Percentiles rank a stretch among this genome's conserved stretches.
phyloP scores from a whole-genome alignment of 2,329 filamentous ascomycete genomes.

The Graphilbum fragrans region DNA sequence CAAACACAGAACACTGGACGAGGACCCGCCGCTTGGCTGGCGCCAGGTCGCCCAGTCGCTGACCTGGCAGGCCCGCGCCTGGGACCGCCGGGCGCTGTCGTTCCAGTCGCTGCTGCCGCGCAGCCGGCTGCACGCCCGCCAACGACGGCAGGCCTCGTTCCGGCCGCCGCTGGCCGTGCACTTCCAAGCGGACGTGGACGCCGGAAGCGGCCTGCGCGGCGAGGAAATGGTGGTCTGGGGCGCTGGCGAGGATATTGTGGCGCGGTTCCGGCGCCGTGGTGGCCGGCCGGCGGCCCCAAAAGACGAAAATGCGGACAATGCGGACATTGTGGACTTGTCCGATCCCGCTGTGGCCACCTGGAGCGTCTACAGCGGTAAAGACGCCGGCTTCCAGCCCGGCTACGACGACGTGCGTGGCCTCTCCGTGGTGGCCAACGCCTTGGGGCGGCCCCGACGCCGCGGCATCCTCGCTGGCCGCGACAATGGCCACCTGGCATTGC shows the following conservation, averaged over 20 bases:
- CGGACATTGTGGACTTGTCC: too few species aligned
- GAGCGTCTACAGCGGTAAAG: constrained; percentile 24
- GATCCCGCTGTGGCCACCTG: constrained; percentile 16
- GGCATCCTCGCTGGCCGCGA: constrained; percentile 34
- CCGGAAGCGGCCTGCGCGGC: constrained; percentile 8
- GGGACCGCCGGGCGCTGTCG: constrained; percentile 34
- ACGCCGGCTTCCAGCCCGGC: constrained; percentile 26
- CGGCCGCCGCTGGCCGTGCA: constrained; percentile 35
- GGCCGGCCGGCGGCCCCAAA: constrained; percentile 4
- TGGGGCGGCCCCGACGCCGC: constrained; percentile 12
- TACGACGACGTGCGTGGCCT: constrained; percentile 38
- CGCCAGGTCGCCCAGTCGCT: constrained; percentile 28
- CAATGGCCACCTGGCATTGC: constrained; percentile 33
- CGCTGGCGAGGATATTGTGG: constrained; percentile 37
- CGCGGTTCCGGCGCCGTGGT: constrained; percentile 20
- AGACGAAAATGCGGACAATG: constrained; percentile 1
- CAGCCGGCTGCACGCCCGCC: constrained; percentile 12
- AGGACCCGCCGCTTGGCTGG: constrained; percentile 17
- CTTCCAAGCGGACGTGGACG: constrained; percentile 16
- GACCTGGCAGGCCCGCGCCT: constrained; percentile 38
- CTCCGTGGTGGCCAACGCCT: constrained; percentile 25
- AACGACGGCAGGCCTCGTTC: constrained; percentile 18
- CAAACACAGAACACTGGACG: neutral
- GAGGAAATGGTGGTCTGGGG: constrained; percentile 38
- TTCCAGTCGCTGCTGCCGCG: constrained; percentile 22